Conservation (phyloP, 192 early-diverging fungal genomes). For the Globomyces pollinis-pini region DNA sequence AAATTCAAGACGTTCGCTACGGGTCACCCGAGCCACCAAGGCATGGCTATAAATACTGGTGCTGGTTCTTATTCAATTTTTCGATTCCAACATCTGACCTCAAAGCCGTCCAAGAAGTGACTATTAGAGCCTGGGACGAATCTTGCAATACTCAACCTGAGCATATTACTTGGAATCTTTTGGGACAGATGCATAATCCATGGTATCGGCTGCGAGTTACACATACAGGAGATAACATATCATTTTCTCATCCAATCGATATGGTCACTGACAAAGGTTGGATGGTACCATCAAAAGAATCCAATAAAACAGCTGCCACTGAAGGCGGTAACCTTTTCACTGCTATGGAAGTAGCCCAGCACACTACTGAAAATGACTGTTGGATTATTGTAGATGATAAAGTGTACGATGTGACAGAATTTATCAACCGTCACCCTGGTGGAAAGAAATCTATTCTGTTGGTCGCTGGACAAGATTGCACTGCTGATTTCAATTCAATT, state of each 20-base stretch:
- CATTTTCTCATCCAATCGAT: not conserved
- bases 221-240: not conserved
- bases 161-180: conserved; percentile 57
- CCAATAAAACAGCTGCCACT: not conserved
- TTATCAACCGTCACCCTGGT: conserved; percentile 42
- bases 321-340: not conserved
- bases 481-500: conserved; percentile 36
- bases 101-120: conserved; percentile 30
- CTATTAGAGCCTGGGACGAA: conserved; percentile 57
- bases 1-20: conserved; percentile 7
- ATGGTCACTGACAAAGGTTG: conserved; percentile 1
- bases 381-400: conserved; percentile 33
- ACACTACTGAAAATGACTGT: conserved; percentile 36
- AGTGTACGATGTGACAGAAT: conserved; percentile 46
- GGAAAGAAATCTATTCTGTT: conserved; percentile 31
- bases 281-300: not conserved
- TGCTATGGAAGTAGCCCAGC: conserved; percentile 27
- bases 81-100: conserved; percentile 25
- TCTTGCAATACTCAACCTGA: conserved; percentile 52
- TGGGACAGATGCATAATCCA: conserved; percentile 71
- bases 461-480: conserved; percentile 29
- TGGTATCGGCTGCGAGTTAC: conserved; percentile 9
- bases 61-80: conserved; percentile 56
- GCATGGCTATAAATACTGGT: conserved; percentile 44
- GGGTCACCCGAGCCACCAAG: conserved; percentile 1